Percentiles rank a stretch among this genome's conserved stretches.
phyloP scores from a whole-genome alignment of 257 asterid species.

The Rhazya stricta region DNA sequence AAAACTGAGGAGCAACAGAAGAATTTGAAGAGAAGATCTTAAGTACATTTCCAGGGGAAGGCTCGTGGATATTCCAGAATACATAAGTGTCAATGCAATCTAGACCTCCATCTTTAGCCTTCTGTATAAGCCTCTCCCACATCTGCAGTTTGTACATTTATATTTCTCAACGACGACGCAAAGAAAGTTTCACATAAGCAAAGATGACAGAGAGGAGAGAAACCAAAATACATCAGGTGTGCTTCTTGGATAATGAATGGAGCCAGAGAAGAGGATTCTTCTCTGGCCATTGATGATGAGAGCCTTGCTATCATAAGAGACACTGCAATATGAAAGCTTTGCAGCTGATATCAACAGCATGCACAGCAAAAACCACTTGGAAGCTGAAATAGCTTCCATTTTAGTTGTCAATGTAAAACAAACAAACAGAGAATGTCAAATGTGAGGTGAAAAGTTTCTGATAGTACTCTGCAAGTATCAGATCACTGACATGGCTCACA shows the following conservation, averaged over 20 bases:
- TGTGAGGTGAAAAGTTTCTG: conserved; percentile 8
- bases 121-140: conserved; percentile 94
- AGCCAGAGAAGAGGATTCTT: conserved; percentile 76
- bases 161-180: not conserved
- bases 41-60: conserved; percentile 81
- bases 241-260: conserved; percentile 97
- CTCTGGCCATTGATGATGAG: conserved; percentile 76
- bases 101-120: conserved; percentile 93
- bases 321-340: conserved; percentile 48
- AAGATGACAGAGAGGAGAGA: not conserved
- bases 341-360: conserved; percentile 30
- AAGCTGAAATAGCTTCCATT: conserved; percentile 52
- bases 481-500: conserved; percentile 20
- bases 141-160: conserved; percentile 53
- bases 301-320: conserved; percentile 66
- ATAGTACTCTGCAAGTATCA: conserved; percentile 11
- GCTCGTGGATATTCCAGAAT: conserved; percentile 88
- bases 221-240: conserved; percentile 60
- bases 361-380: conserved; percentile 37
- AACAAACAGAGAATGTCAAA: not conserved
- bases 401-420: not conserved
- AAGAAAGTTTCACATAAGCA: not conserved
- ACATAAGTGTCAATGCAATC: conserved; percentile 90
- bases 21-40: conserved; percentile 6
- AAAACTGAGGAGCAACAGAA: conserved; percentile 2